Percentiles rank a stretch among this genome's conserved stretches.
Conservation (phyloP, 2,329 filamentous ascomycete genomes). For the Didymella exigua region DNA sequence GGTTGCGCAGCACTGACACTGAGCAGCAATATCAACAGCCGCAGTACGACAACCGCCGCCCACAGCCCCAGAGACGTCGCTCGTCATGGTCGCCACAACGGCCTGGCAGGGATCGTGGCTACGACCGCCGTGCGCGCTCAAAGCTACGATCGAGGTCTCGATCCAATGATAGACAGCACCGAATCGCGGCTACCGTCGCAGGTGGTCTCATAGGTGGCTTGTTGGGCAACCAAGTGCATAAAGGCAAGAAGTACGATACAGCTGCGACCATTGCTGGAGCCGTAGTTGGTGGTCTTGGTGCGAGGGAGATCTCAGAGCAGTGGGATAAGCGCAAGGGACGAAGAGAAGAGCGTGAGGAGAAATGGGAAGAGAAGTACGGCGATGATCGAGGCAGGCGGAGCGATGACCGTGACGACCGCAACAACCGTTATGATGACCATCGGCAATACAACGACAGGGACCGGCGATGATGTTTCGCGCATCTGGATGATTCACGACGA, state of each 20-base stretch:
- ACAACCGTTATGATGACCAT: background rate
- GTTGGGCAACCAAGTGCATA: slow-evolving; percentile 30
- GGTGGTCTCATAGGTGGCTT: slow-evolving; percentile 45
- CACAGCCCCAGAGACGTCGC: slow-evolving; percentile 26
- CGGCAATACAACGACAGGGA: background rate
- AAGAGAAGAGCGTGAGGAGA: slow-evolving; percentile 19
- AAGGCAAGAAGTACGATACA: slow-evolving; percentile 37
- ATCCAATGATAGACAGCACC: slow-evolving; percentile 30
- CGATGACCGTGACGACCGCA: slow-evolving; percentile 5
- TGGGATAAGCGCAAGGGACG: slow-evolving; percentile 24
- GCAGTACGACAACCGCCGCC: slow-evolving; percentile 20
- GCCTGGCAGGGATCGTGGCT: slow-evolving; percentile 16
- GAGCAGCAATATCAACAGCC: slow-evolving; percentile 16
- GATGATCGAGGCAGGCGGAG: slow-evolving; percentile 11
- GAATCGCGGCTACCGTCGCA: slow-evolving; percentile 34
- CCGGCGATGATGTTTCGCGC: background rate
- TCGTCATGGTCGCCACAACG: slow-evolving; percentile 42
- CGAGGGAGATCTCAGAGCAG: slow-evolving; percentile 34
- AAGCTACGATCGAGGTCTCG: slow-evolving; percentile 22
- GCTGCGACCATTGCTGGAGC: slow-evolving; percentile 43
- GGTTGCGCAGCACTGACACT: slow-evolving; percentile 6
- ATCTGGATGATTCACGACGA: background rate
- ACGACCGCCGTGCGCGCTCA: slow-evolving; percentile 21
- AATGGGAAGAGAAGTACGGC: slow-evolving; percentile 12
- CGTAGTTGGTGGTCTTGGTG: slow-evolving; percentile 43